Conservation (phyloP, 2,329 filamentous ascomycete species). For the Claviceps paspali region DNA sequence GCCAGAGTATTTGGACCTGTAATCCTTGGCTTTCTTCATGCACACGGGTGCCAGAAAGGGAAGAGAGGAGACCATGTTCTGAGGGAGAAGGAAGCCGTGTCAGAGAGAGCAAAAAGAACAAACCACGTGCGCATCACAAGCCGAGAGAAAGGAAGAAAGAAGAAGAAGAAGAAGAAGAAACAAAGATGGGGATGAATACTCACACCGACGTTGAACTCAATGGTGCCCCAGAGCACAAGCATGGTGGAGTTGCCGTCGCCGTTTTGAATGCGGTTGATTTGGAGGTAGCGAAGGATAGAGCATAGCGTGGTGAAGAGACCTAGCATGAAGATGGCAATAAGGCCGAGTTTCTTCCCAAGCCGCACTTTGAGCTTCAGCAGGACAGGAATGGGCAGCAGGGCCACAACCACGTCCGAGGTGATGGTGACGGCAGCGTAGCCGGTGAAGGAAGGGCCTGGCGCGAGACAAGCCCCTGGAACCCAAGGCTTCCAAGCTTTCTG, state of each 20-base stretch:
- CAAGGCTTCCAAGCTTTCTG: constrained; percentile 30
- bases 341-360: constrained; percentile 31
- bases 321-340: constrained; percentile 35
- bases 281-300: constrained; percentile 34
- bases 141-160: neutral
- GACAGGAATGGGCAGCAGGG: constrained; percentile 33
- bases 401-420: constrained; percentile 32
- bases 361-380: constrained; percentile 32
- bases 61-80: constrained; percentile 32
- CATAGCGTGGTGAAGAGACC: constrained; percentile 40
- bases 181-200: constrained; percentile 10
- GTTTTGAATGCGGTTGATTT: constrained; percentile 33
- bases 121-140: neutral
- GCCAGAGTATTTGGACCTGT: constrained; percentile 21
- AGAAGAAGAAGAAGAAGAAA: neutral
- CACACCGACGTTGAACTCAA: constrained; percentile 43
- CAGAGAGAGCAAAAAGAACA: neutral
- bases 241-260: constrained; percentile 40
- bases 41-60: constrained; percentile 30
- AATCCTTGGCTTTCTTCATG: constrained; percentile 26
- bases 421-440: constrained; percentile 36
- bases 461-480: constrained; percentile 26
- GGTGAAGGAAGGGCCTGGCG: constrained; percentile 32
- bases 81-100: neutral
- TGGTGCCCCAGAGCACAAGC: constrained; percentile 39